These are phyloP conservation scores for Cladophialophora exuberans DNA, from an alignment of 2,329 filamentous ascomycete genomes.

Conservation along the genomic window DNA sequence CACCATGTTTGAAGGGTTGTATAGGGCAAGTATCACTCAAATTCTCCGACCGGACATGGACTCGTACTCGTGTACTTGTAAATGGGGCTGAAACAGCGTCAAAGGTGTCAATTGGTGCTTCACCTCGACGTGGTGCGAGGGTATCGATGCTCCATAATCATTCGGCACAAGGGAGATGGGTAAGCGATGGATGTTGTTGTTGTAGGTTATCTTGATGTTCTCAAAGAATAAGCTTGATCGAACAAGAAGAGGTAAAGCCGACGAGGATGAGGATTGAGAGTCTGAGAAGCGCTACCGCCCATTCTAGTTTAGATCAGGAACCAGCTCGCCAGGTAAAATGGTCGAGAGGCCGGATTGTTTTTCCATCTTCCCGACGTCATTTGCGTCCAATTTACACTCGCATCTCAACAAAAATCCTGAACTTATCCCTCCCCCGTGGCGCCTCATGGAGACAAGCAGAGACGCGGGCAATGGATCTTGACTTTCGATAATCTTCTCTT, in stretches of 20 bases:
- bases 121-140: neutral
- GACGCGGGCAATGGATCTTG: constrained; percentile 27
- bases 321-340: neutral
- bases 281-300: neutral
- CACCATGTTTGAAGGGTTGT: constrained; percentile 49
- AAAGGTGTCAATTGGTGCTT: neutral
- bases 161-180: too few relatives aligned
- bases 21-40: neutral
- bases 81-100: constrained; percentile 1
- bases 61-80: neutral
- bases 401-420: constrained; percentile 4
- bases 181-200: too few relatives aligned
- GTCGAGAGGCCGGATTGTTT: neutral
- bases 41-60: neutral
- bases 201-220: too few relatives aligned
- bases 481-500: constrained; percentile 16
- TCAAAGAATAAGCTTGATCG: too few relatives aligned
- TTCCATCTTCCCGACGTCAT: neutral
- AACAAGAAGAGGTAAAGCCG: too few relatives aligned
- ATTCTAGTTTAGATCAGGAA: constrained; percentile 3
- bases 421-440: neutral
- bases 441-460: neutral
- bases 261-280: too few relatives aligned
- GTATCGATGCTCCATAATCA: too few relatives aligned
- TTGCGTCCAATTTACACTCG: neutral